Evolutionary conservation across 148 eudicot genomes (phyloP).

Genomic region (Pharnaceum exiguum): DNA sequence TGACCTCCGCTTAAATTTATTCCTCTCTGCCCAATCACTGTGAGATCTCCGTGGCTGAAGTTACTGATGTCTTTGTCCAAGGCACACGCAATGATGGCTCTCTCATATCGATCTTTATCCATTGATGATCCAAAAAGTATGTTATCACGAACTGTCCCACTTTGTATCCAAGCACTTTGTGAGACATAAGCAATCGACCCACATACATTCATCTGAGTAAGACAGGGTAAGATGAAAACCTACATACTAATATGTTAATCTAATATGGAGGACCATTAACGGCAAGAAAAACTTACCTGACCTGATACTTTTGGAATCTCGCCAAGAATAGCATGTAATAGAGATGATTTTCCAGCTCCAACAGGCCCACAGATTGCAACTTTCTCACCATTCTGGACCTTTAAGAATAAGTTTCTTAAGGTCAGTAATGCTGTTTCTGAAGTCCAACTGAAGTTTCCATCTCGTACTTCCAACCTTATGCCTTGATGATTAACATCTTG

Average conservation of each 20-base stretch:
- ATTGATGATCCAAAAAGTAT: conserved; percentile 34
- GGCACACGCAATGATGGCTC: conserved; percentile 20
- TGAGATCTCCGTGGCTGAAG: conserved; percentile 31
- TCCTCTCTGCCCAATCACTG: conserved; percentile 36
- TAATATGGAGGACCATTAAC: conserved; percentile 32
- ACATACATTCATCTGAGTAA: conserved; percentile 21
- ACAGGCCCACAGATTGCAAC: conserved; percentile 66
- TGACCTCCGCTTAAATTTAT: conserved; percentile 42
- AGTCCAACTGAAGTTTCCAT: conserved; percentile 48
- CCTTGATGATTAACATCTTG: not conserved
- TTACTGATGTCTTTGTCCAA: conserved; percentile 28
- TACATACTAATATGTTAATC: not conserved
- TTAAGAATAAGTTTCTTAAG: conserved; percentile 29
- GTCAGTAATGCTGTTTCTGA: conserved; percentile 25
- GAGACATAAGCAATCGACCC: conserved; percentile 42
- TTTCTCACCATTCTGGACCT: conserved; percentile 30
- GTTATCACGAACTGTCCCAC: conserved; percentile 43
- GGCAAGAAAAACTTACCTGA: conserved; percentile 53
- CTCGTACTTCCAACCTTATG: conserved; percentile 14
- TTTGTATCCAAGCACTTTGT: conserved; percentile 42
- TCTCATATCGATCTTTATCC: conserved; percentile 24
- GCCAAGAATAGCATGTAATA: conserved; percentile 50
- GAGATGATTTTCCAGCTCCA: conserved; percentile 71
- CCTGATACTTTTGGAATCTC: conserved; percentile 56
- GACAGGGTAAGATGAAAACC: too few relatives aligned